Conservation (phyloP, 768 basidiomycete species). For the Clitopilus passeckerianus region DNA sequence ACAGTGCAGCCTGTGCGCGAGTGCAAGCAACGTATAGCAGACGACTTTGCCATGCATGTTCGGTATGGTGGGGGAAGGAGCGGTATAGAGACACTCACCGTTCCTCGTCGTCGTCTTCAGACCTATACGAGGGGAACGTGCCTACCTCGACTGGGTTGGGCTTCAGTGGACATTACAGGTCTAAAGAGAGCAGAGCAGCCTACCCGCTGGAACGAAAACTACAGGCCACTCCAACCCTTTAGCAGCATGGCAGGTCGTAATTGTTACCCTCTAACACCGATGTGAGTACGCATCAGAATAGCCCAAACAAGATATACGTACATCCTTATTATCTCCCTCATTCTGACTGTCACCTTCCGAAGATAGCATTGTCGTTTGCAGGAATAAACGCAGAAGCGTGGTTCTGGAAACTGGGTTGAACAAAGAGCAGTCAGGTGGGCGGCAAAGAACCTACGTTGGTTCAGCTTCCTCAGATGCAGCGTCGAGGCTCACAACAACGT, state of each 20-base stretch:
- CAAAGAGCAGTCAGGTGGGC: not conserved
- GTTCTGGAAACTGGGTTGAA: conserved; percentile 20
- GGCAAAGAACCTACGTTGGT: not conserved
- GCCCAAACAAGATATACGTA: not conserved
- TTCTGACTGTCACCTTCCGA: conserved; percentile 69
- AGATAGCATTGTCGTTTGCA: conserved; percentile 79
- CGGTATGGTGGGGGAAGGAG: not conserved
- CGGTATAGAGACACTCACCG: conserved; percentile 36
- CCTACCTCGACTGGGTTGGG: conserved; percentile 57
- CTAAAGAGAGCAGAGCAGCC: not conserved
- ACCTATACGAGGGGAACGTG: conserved; percentile 70
- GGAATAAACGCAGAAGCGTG: conserved; percentile 64
- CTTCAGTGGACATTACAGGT: not conserved
- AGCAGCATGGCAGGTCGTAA: conserved; percentile 64
- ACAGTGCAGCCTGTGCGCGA: conserved; percentile 69
- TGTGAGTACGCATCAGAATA: not conserved
- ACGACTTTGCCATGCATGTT: conserved; percentile 41
- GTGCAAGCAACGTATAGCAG: conserved; percentile 89
- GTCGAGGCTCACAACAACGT: not conserved
- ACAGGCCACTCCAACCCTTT: conserved; percentile 94
- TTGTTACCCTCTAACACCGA: conserved; percentile 11
- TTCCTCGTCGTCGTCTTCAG: conserved; percentile 79
- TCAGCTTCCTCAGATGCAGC: conserved; percentile 9
- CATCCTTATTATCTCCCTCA: conserved; percentile 31
- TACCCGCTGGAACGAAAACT: conserved; percentile 74